Evolutionary conservation across 192 early-diverging fungal species (phyloP).

Genomic region (Rhizophlyctis rosea): DNA sequence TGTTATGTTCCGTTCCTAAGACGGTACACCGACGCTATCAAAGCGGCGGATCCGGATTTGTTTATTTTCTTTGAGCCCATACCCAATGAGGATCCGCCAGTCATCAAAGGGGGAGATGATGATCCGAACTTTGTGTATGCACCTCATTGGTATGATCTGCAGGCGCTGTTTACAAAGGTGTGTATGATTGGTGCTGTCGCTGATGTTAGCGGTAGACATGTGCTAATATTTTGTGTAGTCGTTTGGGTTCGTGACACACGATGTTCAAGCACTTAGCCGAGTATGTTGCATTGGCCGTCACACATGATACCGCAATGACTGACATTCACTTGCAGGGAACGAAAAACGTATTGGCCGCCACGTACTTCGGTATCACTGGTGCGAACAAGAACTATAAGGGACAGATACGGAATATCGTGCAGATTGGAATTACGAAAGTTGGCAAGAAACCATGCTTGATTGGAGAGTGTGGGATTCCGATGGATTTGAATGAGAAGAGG

Average conservation of each 20-base stretch:
- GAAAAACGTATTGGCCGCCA: conserved; percentile 69
- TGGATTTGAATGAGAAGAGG: conserved; percentile 76
- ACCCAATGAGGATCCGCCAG: conserved; percentile 68
- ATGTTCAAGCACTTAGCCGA: conserved; percentile 70
- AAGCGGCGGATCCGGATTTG: conserved; percentile 44
- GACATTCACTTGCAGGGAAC: conserved; percentile 48
- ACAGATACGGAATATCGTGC: conserved; percentile 66
- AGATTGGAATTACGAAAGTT: conserved; percentile 52
- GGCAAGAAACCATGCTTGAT: conserved; percentile 70
- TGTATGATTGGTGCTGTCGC: conserved; percentile 5
- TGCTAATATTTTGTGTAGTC: conserved; percentile 33
- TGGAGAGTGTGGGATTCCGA: conserved; percentile 82
- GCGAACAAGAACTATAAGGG: conserved; percentile 72
- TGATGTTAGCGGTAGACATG: conserved; percentile 7
- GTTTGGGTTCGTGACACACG: conserved; percentile 75
- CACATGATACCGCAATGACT: conserved; percentile 3
- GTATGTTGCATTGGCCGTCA: conserved; percentile 34
- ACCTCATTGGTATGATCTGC: conserved; percentile 87
- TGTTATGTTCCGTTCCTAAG: conserved; percentile 75
- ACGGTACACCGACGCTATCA: conserved; percentile 60
- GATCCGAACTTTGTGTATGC: conserved; percentile 66
- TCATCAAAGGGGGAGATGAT: conserved; percentile 23
- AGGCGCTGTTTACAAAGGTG: conserved; percentile 62
- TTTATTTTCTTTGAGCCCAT: conserved; percentile 77
- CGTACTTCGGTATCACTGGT: conserved; percentile 74